Evolutionary conservation across 192 early-diverging fungal species (phyloP), one percentile per base, ranked within the genome.

Genomic region (Podila epicladia): DNA sequence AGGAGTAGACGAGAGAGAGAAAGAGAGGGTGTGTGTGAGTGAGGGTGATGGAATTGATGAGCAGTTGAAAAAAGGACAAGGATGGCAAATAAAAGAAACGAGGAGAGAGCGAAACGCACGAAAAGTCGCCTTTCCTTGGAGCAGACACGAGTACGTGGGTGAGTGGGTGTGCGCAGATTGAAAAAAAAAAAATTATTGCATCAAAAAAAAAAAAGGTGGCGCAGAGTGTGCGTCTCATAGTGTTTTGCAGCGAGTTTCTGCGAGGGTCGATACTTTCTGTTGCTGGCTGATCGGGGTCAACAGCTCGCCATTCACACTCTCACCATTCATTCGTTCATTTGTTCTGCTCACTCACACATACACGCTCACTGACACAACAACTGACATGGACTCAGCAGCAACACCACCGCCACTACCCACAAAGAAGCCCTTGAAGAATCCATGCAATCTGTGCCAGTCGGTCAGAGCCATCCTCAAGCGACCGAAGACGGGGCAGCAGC

Each of bases 401-500:
- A 55, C 32, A 26, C 7, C 75, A 24, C 31, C 68, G 19, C 7
- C 75, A 24, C 31, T 64, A 45, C 32, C 32, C 24, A 7, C 58
- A 38, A 67, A 66, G 32, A 79, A 79, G 53, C 71, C 71, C 11
- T 60, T 80, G 32, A 68, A 58, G 62, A 73, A 73, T 53, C 77
- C 77, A 29, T 80, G 77, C 58, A 80, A 80, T 41, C 70, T 80
- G 31, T 97, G 96, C 84, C 82, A 87, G 17, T 66, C 66, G 5
- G 85, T 90, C 20, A 83, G 90, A 41, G 96, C 97, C 3, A 90
- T 94, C n/a, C 86, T 99, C 55, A 96, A 95, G 62, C 91, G 97
- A 32, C 97, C 97, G 3, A 98, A 98, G 79, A 99, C 96, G 0
- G 91, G 89, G 0, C 93, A 97, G 75, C 88, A 92, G 61, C 91